phyloP scores from a whole-genome alignment of 2,329 filamentous ascomycete genomes.

The Fusarium setosum region DNA sequence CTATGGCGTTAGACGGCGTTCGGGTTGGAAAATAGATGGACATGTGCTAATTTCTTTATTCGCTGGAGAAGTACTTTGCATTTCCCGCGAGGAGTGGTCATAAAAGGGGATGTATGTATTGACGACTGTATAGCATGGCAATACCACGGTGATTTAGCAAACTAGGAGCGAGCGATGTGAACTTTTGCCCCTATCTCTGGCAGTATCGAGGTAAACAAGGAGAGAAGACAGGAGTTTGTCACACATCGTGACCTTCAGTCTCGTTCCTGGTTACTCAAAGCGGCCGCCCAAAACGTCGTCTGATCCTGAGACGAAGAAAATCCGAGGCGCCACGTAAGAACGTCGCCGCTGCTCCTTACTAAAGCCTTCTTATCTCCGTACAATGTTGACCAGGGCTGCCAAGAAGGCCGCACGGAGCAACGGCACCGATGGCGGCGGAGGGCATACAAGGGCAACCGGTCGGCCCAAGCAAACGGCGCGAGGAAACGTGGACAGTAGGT shows the following conservation, averaged over 20 bases:
- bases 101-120: slow-evolving; percentile 22
- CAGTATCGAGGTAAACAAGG: not conserved
- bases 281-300: not conserved
- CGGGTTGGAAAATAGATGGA: slow-evolving; percentile 42
- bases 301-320: too few relatives aligned
- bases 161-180: not conserved
- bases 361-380: not conserved
- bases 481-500: slow-evolving; percentile 28
- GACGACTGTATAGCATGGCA: slow-evolving; percentile 26
- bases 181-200: not conserved
- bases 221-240: not conserved
- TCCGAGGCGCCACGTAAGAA: too few relatives aligned
- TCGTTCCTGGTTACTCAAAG: not conserved
- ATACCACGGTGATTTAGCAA: slow-evolving; percentile 33
- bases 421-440: not conserved
- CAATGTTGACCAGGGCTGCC: slow-evolving; percentile 1
- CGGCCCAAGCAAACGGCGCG: slow-evolving; percentile 20
- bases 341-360: not conserved
- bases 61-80: slow-evolving; percentile 30
- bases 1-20: slow-evolving; percentile 48
- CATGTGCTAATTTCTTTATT: slow-evolving; percentile 28
- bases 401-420: slow-evolving; percentile 11
- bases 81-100: slow-evolving; percentile 1
- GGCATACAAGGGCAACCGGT: slow-evolving; percentile 15
- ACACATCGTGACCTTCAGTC: not conserved